Evolutionary conservation across 352 stramenopile species (phyloP), one percentile per base, ranked within the genome.

Genomic region (Bremia lactucae): DNA sequence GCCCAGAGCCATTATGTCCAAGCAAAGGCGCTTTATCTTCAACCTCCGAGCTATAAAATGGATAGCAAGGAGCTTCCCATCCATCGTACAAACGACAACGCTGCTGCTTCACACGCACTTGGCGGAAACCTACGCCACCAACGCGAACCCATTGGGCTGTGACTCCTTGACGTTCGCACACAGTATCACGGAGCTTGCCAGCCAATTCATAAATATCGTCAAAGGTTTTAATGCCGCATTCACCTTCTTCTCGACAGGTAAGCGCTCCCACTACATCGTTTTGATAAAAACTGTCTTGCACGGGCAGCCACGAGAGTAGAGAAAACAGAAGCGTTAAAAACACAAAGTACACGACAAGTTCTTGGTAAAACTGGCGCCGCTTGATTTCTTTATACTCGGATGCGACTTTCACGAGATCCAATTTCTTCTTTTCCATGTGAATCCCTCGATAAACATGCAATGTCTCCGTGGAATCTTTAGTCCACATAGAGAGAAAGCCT

Each of bases 381-480:
- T 88, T 89, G 41, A 86, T 79, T 60, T 93, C 76, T 43, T 91
- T 93, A 62, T 87, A 93, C 55, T 93, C 74, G 36, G 75, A 54
- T 22, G 72, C 66, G 9, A 93, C 73, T 11, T 59, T 69, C 31
- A 77, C 62, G 6, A 93, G 46, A 26, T 91, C 70, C 18, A 93
- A 60, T 38, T 93, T 93, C 55, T 91, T 93, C 63, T 93, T 93
- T 54, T 93, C 77, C 72, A 93, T 87, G 46, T 89, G 79, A 44
- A 93, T 83, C 6, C 80, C 80, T 21, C 82, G 75, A 68, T 87
- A 84, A 24, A 88, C 60, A 46, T 83, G 65, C 45, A 64, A 59
- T 5, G 62, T 55, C 11, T 60, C 56, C 2, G 42, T 60, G 6
- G 55, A 66, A 39, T 68, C 63, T 31, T 65, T 73, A 23, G 60